Evolutionary conservation across 2,329 filamentous ascomycete genomes (phyloP).

Genomic region (Calonectria fujianensis): DNA sequence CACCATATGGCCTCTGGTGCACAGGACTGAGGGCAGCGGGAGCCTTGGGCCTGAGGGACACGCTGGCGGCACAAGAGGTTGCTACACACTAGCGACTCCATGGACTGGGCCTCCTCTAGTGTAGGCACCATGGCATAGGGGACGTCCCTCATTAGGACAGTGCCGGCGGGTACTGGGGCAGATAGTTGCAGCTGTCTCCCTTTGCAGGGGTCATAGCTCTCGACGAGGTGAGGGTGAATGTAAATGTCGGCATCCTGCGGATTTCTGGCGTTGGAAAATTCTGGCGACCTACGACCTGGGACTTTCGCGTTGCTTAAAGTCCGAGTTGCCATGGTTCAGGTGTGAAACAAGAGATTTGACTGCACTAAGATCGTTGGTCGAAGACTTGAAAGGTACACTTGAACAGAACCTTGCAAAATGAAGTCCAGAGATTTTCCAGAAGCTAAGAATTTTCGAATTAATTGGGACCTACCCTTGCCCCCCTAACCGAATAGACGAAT

Average conservation of each 20-base stretch:
- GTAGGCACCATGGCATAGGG: slow-evolving; percentile 54
- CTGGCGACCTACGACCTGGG: background rate
- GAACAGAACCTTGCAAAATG: background rate
- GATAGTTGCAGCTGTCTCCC: slow-evolving; percentile 52
- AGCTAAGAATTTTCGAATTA: background rate
- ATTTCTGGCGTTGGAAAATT: background rate
- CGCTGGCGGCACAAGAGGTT: slow-evolving; percentile 50
- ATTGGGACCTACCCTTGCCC: background rate
- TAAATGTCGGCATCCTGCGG: slow-evolving; percentile 47
- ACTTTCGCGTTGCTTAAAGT: background rate
- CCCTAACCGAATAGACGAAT: background rate
- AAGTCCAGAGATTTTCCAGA: background rate
- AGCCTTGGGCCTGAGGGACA: slow-evolving; percentile 37
- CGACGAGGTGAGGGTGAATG: slow-evolving; percentile 49
- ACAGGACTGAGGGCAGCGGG: slow-evolving; percentile 48
- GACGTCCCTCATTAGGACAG: slow-evolving; percentile 52
- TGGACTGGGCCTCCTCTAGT: slow-evolving; percentile 34
- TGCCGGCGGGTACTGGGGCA: slow-evolving; percentile 49
- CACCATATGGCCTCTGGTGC: slow-evolving; percentile 53
- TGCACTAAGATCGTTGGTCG: too few species aligned
- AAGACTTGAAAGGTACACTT: too few species aligned
- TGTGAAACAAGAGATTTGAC: background rate
- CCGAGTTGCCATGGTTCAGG: background rate
- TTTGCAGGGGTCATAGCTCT: slow-evolving; percentile 51
- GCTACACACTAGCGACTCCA: slow-evolving; percentile 51